Conservation (phyloP, 768 basidiomycete species). For the Suillus subluteus region DNA sequence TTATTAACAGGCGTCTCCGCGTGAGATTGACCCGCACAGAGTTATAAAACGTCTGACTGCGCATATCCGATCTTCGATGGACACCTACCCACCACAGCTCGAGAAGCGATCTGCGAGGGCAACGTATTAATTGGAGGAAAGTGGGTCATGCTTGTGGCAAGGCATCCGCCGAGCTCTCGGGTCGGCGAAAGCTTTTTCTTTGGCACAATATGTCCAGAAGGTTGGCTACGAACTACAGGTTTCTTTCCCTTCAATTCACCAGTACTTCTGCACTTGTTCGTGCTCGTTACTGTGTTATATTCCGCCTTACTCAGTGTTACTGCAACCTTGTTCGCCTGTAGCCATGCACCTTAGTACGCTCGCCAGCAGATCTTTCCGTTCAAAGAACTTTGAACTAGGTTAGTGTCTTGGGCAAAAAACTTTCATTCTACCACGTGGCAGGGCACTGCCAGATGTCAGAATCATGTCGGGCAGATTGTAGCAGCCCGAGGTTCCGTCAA, state of each 20-base stretch:
- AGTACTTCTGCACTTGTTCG: not conserved
- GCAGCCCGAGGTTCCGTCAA: not conserved
- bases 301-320: not conserved
- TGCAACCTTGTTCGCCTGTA: not conserved
- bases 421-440: not conserved
- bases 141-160: not conserved
- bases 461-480: not conserved
- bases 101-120: not conserved
- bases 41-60: not conserved
- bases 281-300: not conserved
- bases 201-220: not conserved
- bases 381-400: not conserved
- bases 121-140: not conserved
- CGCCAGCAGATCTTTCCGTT: not conserved
- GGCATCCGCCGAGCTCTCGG: not conserved
- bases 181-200: not conserved
- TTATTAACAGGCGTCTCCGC: not conserved
- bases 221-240: constrained; percentile 3
- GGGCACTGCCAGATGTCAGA: not conserved
- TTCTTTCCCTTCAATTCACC: not conserved
- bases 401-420: not conserved
- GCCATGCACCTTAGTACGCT: not conserved
- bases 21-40: not conserved
- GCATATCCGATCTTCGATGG: not conserved
- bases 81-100: not conserved